phyloP scores from a whole-genome alignment of 2,329 filamentous ascomycete genomes.

The Calcarisporium arbuscula region DNA sequence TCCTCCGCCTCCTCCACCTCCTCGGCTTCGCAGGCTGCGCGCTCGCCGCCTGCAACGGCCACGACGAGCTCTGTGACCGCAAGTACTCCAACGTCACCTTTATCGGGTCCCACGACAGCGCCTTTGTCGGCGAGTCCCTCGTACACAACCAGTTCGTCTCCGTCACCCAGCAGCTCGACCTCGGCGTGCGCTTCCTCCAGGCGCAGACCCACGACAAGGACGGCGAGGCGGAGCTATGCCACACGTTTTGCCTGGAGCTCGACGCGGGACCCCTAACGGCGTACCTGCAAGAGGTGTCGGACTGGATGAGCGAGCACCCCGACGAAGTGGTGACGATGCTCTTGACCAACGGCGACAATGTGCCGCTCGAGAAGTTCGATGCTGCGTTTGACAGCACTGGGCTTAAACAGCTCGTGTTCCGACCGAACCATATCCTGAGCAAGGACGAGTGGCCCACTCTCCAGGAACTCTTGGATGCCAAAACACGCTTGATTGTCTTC shows the following conservation, averaged over 20 bases:
- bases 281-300: constrained; percentile 52
- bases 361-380: constrained; percentile 49
- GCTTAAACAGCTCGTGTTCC: constrained; percentile 51
- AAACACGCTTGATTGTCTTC: constrained; percentile 63
- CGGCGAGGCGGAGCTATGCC: constrained; percentile 53
- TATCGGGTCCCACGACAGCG: constrained; percentile 58
- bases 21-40: constrained; percentile 13
- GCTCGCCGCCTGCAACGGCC: constrained; percentile 48
- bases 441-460: constrained; percentile 63
- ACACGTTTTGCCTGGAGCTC: constrained; percentile 54
- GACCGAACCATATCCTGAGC: constrained; percentile 34
- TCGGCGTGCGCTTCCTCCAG: constrained; percentile 59
- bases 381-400: constrained; percentile 48
- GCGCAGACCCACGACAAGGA: constrained; percentile 54
- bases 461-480: constrained; percentile 53
- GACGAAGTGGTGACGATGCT: constrained; percentile 58
- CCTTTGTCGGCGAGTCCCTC: constrained; percentile 51
- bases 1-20: constrained; percentile 9
- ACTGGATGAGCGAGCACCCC: constrained; percentile 52
- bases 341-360: constrained; percentile 54
- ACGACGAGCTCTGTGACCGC: constrained; percentile 46
- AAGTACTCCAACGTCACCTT: constrained; percentile 55
- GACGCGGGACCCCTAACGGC: constrained; percentile 50
- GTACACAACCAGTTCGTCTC: constrained; percentile 55
- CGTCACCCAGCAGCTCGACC: constrained; percentile 50